Percentiles rank a stretch among this genome's conserved stretches.
These are phyloP conservation scores for Thermothelomyces thermophilus DNA, from an alignment of 2,329 filamentous ascomycete species.

Conservation along the genomic window DNA sequence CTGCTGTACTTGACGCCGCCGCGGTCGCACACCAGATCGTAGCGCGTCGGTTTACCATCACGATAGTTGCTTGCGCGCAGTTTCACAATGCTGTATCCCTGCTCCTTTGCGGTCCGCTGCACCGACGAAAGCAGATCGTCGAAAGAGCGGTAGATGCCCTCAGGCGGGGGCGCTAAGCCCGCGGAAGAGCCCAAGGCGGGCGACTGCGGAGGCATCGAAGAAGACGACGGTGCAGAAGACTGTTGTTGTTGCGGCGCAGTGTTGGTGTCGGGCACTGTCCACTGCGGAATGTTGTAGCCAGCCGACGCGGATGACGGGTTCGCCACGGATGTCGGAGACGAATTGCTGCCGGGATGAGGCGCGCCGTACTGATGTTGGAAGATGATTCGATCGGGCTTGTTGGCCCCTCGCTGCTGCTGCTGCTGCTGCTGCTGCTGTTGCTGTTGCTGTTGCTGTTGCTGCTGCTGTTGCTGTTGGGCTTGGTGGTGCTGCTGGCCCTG, in stretches of 20 bases:
- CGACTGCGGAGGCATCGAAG: slow-evolving; percentile 40
- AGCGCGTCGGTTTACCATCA: slow-evolving; percentile 55
- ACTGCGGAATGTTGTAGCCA: slow-evolving; percentile 22
- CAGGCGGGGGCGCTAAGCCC: slow-evolving; percentile 47
- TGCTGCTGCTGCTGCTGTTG: neutral
- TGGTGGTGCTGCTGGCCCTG: slow-evolving; percentile 18
- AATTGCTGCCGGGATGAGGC: slow-evolving; percentile 14
- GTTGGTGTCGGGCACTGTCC: slow-evolving; percentile 12
- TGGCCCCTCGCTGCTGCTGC: slow-evolving; percentile 8
- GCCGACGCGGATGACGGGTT: slow-evolving; percentile 18
- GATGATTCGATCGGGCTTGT: slow-evolving; percentile 17
- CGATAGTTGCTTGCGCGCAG: slow-evolving; percentile 57
- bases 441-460: slow-evolving; percentile 16
- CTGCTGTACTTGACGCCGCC: slow-evolving; percentile 60
- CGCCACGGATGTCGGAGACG: slow-evolving; percentile 21
- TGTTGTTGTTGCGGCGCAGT: slow-evolving; percentile 7
- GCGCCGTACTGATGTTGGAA: slow-evolving; percentile 25
- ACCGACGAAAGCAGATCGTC: slow-evolving; percentile 53
- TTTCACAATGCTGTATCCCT: slow-evolving; percentile 58
- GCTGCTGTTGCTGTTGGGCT: slow-evolving; percentile 17
- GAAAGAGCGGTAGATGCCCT: slow-evolving; percentile 54
- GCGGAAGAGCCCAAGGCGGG: slow-evolving; percentile 32
- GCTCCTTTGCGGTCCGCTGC: slow-evolving; percentile 54
- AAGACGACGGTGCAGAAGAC: slow-evolving; percentile 22
- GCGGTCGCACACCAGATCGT: slow-evolving; percentile 57